Conservation (phyloP, 805 yeast genomes). For the Sugiyamaella lignohabitans region DNA sequence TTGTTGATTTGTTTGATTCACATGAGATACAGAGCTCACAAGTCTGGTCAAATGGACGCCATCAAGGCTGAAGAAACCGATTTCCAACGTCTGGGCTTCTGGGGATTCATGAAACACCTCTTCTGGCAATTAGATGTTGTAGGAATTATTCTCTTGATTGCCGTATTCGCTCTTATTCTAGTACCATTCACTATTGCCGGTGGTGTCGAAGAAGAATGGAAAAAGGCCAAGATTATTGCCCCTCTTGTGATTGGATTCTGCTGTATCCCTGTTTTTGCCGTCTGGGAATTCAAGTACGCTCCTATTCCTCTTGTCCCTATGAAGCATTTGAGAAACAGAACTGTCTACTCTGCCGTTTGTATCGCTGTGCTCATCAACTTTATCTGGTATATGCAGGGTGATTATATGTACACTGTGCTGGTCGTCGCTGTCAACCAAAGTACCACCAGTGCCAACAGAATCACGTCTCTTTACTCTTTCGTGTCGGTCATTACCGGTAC, state of each 20-base stretch:
- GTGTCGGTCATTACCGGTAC: constrained; percentile 58
- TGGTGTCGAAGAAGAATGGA: constrained; percentile 52
- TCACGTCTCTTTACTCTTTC: constrained; percentile 55
- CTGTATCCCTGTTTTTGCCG: constrained; percentile 50
- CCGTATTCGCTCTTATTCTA: constrained; percentile 55
- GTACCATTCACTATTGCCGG: constrained; percentile 75
- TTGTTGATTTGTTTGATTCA: constrained; percentile 46
- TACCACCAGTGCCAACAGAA: constrained; percentile 58
- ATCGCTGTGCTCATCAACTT: constrained; percentile 55
- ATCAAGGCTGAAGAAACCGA: constrained; percentile 37
- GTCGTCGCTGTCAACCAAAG: constrained; percentile 57
- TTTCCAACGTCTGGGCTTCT: constrained; percentile 35
- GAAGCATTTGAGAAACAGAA: constrained; percentile 55
- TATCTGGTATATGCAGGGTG: constrained; percentile 63
- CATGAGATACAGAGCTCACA: constrained; percentile 49
- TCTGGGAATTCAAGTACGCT: constrained; percentile 47
- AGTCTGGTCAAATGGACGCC: constrained; percentile 44
- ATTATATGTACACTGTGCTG: constrained; percentile 60
- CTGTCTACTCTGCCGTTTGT: constrained; percentile 64
- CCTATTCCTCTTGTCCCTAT: constrained; percentile 65
- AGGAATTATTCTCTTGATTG: constrained; percentile 52
- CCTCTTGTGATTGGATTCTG: constrained; percentile 64
- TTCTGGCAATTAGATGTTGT: constrained; percentile 63
- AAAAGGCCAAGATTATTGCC: constrained; percentile 53
- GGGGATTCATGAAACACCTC: constrained; percentile 18